Conservation (phyloP, 202 grass and related monocot genomes). For the Saccharum hybrid region DNA sequence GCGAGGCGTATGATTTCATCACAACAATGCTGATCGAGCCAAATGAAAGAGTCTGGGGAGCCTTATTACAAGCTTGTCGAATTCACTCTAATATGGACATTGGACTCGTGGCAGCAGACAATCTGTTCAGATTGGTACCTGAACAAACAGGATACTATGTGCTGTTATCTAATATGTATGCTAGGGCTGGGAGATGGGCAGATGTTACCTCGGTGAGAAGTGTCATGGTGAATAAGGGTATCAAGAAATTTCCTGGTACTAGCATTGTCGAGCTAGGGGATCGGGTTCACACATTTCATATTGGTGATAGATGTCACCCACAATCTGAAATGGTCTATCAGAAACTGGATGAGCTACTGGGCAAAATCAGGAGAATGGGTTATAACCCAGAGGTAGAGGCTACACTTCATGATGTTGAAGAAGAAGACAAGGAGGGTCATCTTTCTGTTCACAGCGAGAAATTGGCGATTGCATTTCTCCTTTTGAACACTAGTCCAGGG, state of each 20-base stretch:
- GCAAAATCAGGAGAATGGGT: conserved; percentile 71
- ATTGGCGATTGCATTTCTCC: conserved; percentile 72
- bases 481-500: conserved; percentile 65
- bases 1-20: conserved; percentile 79
- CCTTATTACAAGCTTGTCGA: conserved; percentile 70
- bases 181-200: conserved; percentile 70
- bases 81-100: conserved; percentile 85
- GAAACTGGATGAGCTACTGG: conserved; percentile 64
- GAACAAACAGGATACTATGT: conserved; percentile 80
- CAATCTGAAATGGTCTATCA: conserved; percentile 71
- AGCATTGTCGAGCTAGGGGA: conserved; percentile 74
- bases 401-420: conserved; percentile 89
- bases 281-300: conserved; percentile 68
- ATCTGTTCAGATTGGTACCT: conserved; percentile 71
- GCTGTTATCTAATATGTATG: conserved; percentile 91
- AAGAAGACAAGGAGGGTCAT: conserved; percentile 81
- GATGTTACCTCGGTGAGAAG: conserved; percentile 68
- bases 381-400: conserved; percentile 63
- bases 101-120: conserved; percentile 69
- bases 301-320: conserved; percentile 69
- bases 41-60: conserved; percentile 81
- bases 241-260: conserved; percentile 73
- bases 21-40: conserved; percentile 61
- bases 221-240: conserved; percentile 68
- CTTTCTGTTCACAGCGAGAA: conserved; percentile 83